phyloP scores from a whole-genome alignment of 2,329 filamentous ascomycete genomes.

The Phialophora chinensis region DNA sequence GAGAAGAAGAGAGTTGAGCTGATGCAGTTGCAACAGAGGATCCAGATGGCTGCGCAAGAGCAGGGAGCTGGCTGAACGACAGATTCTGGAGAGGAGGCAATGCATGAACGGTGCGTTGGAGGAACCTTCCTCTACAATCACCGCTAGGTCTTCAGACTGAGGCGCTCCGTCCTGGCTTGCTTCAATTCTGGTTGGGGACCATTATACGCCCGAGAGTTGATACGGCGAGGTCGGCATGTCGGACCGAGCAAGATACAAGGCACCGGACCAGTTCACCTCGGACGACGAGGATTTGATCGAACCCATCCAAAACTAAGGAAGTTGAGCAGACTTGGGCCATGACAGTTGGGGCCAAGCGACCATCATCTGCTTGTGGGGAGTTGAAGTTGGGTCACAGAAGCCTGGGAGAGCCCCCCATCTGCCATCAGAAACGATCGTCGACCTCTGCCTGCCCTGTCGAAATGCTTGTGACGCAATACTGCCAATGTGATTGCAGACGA shows the following conservation, averaged over 20 bases:
- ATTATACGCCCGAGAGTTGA: neutral
- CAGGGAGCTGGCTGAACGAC: conserved; percentile 32
- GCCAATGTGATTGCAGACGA: neutral
- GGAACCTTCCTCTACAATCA: neutral
- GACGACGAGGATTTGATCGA: neutral
- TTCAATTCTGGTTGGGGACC: neutral
- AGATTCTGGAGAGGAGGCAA: neutral
- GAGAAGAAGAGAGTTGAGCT: conserved; percentile 71
- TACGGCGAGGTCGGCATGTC: neutral
- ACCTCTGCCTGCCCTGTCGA: neutral
- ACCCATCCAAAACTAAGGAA: neutral
- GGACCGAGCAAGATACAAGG: neutral
- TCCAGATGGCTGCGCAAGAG: conserved; percentile 37
- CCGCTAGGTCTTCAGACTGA: neutral
- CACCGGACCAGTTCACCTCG: neutral
- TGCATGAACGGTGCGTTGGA: neutral
- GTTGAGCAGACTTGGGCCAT: neutral
- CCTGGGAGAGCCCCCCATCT: neutral
- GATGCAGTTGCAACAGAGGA: conserved; percentile 39
- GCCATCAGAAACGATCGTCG: neutral
- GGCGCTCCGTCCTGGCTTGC: neutral
- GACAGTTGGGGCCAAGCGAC: neutral
- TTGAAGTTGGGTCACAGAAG: neutral
- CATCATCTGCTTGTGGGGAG: neutral
- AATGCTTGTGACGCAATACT: neutral